These are phyloP conservation scores for Suillus brevipes DNA, from an alignment of 768 basidiomycete species.

Conservation along the genomic window DNA sequence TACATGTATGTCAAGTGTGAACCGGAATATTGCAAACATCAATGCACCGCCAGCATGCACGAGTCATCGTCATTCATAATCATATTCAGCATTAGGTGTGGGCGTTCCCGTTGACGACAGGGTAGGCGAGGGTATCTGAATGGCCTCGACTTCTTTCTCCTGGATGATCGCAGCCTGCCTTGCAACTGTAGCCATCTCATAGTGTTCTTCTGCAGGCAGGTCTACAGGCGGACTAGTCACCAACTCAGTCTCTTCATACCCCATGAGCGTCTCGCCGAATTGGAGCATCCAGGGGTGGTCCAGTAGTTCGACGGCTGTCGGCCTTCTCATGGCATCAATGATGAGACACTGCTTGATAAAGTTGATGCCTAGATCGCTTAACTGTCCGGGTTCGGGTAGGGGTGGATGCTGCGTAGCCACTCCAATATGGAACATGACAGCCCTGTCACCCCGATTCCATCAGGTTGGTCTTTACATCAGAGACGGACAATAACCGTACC, in stretches of 20 bases:
- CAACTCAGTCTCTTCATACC: constrained; percentile 66
- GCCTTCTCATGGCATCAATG: constrained; percentile 81
- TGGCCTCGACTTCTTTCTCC: constrained; percentile 60
- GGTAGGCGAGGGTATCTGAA: constrained; percentile 50
- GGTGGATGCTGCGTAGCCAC: constrained; percentile 96
- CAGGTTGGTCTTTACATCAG: neutral
- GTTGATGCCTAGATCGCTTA: constrained; percentile 85
- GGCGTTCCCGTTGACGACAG: constrained; percentile 42
- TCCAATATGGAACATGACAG: constrained; percentile 99
- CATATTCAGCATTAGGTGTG: constrained; percentile 29
- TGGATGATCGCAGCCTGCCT: constrained; percentile 57
- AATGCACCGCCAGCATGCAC: neutral
- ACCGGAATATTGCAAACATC: neutral
- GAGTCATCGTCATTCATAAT: constrained; percentile 16
- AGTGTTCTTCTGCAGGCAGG: constrained; percentile 48
- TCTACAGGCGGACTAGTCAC: constrained; percentile 47
- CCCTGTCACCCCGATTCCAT: constrained; percentile 51
- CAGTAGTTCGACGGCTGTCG: constrained; percentile 82
- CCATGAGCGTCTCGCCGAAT: constrained; percentile 68
- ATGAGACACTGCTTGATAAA: constrained; percentile 92
- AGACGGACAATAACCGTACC: constrained; percentile 48
- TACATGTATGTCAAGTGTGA: constrained; percentile 8
- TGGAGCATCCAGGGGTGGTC: constrained; percentile 89
- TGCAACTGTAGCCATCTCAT: constrained; percentile 51
- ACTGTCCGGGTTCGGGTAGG: constrained; percentile 86